Evolutionary conservation across 805 yeast species (phyloP).

Genomic region (Teunomyces aglyptinius): DNA sequence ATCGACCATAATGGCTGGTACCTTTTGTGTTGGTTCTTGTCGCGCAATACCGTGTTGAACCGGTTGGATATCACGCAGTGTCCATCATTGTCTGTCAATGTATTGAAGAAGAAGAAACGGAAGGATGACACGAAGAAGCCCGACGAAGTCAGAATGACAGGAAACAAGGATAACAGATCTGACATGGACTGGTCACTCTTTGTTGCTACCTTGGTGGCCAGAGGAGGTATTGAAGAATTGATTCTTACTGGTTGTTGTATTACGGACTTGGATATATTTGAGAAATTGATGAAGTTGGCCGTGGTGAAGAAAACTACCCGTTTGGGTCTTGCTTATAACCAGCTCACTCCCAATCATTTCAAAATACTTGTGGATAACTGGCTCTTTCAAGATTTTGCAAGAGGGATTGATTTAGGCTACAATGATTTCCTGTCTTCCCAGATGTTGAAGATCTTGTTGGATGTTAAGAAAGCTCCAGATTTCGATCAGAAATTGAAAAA

Average conservation of each 20-base stretch:
- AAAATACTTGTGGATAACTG: constrained; percentile 53
- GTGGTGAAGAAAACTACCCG: constrained; percentile 53
- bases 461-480: constrained; percentile 20
- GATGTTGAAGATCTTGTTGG: constrained; percentile 37
- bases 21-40: constrained; percentile 68
- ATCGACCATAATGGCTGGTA: constrained; percentile 77
- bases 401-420: constrained; percentile 82
- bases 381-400: constrained; percentile 46
- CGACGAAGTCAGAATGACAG: constrained; percentile 41
- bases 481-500: constrained; percentile 18
- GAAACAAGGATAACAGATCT: constrained; percentile 56
- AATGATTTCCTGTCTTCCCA: constrained; percentile 56
- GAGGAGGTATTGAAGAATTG: constrained; percentile 79
- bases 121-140: constrained; percentile 22
- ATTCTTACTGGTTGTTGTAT: constrained; percentile 75
- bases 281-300: constrained; percentile 54
- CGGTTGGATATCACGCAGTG: constrained; percentile 73
- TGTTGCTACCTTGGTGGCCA: constrained; percentile 60
- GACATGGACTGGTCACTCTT: constrained; percentile 83
- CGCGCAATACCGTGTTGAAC: constrained; percentile 56
- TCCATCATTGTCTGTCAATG: constrained; percentile 46
- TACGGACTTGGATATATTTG: constrained; percentile 53
- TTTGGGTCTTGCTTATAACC: constrained; percentile 77
- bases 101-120: constrained; percentile 38
- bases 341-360: constrained; percentile 58